Evolutionary conservation across 768 basidiomycete species (phyloP).

Genomic region (Dictyophora rubrovolvata): DNA sequence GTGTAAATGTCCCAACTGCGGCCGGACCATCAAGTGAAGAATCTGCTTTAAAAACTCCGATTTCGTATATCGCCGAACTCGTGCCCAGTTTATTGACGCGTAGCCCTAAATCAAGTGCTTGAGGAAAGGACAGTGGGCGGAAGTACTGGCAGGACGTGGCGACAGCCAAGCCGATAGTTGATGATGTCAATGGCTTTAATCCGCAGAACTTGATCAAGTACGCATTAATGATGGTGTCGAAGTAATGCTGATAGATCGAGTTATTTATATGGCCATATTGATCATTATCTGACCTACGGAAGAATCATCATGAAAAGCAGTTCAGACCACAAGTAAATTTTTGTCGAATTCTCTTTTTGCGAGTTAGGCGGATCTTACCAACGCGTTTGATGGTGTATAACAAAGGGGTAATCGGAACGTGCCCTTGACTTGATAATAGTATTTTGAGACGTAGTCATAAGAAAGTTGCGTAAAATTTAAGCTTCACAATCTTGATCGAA

Average conservation of each 20-base stretch:
- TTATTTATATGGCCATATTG: constrained; percentile 80
- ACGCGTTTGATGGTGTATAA: constrained; percentile 55
- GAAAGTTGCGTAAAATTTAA: neutral
- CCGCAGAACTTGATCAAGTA: constrained; percentile 63
- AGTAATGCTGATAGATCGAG: constrained; percentile 68
- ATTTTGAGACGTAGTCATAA: no score
- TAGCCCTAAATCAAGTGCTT: constrained; percentile 59
- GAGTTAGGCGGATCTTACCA: constrained; percentile 38
- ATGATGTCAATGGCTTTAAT: constrained; percentile 37
- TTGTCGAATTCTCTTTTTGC: neutral
- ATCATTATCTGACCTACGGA: constrained; percentile 75
- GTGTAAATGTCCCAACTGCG: constrained; percentile 55
- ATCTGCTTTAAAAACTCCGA: constrained; percentile 59
- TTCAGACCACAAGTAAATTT: neutral
- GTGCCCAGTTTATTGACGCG: constrained; percentile 57
- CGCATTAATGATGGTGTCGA: constrained; percentile 74
- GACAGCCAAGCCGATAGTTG: constrained; percentile 65
- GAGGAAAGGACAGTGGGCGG: constrained; percentile 63
- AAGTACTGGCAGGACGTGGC: constrained; percentile 72
- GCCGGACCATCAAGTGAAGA: constrained; percentile 33
- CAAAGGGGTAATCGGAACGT: constrained; percentile 48
- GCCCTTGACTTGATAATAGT: constrained; percentile 24
- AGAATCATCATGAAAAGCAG: neutral
- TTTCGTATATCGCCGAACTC: constrained; percentile 72
- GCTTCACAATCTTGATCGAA: neutral